phyloP scores from a whole-genome alignment of 2,329 filamentous ascomycete genomes.

The Pyrenophora teres region DNA sequence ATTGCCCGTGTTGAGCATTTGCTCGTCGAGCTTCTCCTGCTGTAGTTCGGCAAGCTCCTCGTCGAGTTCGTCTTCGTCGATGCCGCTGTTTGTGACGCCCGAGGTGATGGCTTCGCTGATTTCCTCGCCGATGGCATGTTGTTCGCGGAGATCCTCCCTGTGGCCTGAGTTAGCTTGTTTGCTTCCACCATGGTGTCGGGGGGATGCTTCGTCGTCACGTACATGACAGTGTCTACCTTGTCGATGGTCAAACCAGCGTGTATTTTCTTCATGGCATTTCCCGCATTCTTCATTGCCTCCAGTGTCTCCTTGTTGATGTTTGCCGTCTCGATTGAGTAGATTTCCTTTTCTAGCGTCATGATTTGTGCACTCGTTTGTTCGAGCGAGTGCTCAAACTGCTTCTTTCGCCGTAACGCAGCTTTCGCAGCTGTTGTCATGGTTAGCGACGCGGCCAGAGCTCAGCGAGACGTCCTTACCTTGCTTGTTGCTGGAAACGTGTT shows the following conservation, averaged over 20 bases:
- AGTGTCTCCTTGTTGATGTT: conserved; percentile 99
- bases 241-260: conserved; percentile 89
- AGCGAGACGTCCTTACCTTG: conserved; percentile 68
- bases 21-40: conserved; percentile 89
- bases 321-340: conserved; percentile 94
- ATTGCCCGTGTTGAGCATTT: conserved; percentile 87
- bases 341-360: conserved; percentile 89
- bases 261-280: conserved; percentile 89
- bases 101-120: conserved; percentile 83
- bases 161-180: conserved; percentile 3
- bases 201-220: conserved; percentile 49
- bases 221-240: conserved; percentile 95
- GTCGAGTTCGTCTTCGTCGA: conserved; percentile 87
- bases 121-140: conserved; percentile 91
- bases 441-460: not conserved
- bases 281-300: conserved; percentile 89
- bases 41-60: conserved; percentile 84
- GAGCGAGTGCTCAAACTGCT: conserved; percentile 86
- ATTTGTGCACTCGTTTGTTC: conserved; percentile 92
- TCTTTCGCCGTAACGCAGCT: conserved; percentile 89
- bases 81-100: conserved; percentile 67
- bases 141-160: conserved; percentile 89
- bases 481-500: conserved; percentile 88
- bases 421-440: conserved; percentile 71
- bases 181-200: not conserved